A percentile compares a stretch with the other conserved stretches of the same genome.
phyloP scores from a whole-genome alignment of 2,329 filamentous ascomycete genomes.

The Didymellaceae sp. region DNA sequence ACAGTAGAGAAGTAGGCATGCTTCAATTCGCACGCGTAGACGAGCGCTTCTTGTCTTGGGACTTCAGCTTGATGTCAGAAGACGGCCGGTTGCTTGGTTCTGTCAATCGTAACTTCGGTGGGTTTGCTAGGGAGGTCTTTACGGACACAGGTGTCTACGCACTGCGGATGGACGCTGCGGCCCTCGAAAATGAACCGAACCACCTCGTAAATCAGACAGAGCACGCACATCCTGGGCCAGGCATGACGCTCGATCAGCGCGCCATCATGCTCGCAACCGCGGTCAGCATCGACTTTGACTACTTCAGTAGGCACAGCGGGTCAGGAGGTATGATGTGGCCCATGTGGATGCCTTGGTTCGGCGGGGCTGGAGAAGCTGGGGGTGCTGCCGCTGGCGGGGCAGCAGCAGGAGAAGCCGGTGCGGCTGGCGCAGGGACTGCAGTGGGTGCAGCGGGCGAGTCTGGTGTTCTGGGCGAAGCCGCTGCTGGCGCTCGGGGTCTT shows the following conservation, averaged over 20 bases:
- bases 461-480: conserved; percentile 57
- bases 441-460: conserved; percentile 52
- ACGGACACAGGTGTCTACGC: conserved; percentile 71
- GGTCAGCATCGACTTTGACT: conserved; percentile 70
- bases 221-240: conserved; percentile 42
- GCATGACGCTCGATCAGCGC: conserved; percentile 70
- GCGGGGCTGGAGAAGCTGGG: conserved; percentile 39
- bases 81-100: conserved; percentile 62
- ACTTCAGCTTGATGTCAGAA: conserved; percentile 64
- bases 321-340: conserved; percentile 51
- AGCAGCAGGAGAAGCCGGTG: conserved; percentile 47
- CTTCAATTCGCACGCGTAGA: conserved; percentile 68
- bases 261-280: conserved; percentile 71
- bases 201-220: conserved; percentile 51
- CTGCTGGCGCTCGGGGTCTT: conserved; percentile 49
- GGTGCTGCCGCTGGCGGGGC: conserved; percentile 51
- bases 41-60: conserved; percentile 69
- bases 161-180: conserved; percentile 68
- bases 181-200: conserved; percentile 46
- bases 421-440: conserved; percentile 39
- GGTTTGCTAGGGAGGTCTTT: conserved; percentile 69
- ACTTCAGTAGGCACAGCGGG: conserved; percentile 67
- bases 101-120: conserved; percentile 68
- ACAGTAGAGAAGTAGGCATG: conserved; percentile 54
- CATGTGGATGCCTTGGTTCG: conserved; percentile 62